These are phyloP conservation scores for Triticum turgidum DNA, from an alignment of 176 grass and related monocot species.

Conservation along the genomic window DNA sequence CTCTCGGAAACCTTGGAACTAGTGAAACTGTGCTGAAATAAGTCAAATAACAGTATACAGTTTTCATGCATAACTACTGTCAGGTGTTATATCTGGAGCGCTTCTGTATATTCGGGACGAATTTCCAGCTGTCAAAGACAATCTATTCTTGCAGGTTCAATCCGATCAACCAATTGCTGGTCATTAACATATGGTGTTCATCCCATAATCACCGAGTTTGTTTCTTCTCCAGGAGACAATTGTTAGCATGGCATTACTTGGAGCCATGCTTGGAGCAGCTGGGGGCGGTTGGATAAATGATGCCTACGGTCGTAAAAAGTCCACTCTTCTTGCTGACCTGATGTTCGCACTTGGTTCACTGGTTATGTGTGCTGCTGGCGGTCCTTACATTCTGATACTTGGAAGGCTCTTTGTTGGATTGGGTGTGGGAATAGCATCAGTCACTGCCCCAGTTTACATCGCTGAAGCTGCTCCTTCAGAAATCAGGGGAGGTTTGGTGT, in stretches of 20 bases:
- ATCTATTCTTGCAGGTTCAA: slow-evolving; percentile 81
- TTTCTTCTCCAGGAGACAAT: slow-evolving; percentile 82
- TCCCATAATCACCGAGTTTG: slow-evolving; percentile 5
- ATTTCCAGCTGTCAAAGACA: slow-evolving; percentile 66
- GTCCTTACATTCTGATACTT: slow-evolving; percentile 73
- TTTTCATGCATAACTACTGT: slow-evolving; percentile 8
- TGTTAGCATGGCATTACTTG: slow-evolving; percentile 94
- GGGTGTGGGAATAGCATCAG: slow-evolving; percentile 82
- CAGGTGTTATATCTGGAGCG: slow-evolving; percentile 96
- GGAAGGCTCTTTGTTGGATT: slow-evolving; percentile 89
- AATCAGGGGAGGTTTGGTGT: slow-evolving; percentile 89
- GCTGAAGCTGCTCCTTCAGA: slow-evolving; percentile 90
- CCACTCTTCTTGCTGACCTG: slow-evolving; percentile 83
- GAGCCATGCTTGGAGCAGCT: slow-evolving; percentile 85
- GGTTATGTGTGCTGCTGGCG: slow-evolving; percentile 72
- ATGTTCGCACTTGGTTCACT: slow-evolving; percentile 80
- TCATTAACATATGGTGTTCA: not conserved
- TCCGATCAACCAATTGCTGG: not conserved
- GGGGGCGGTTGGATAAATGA: slow-evolving; percentile 95
- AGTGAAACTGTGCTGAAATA: not conserved
- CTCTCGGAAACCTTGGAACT: not conserved
- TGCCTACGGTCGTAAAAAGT: slow-evolving; percentile 80
- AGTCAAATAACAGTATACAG: not conserved
- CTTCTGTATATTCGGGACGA: slow-evolving; percentile 94
- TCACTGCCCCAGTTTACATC: slow-evolving; percentile 91